Evolutionary conservation across 1,139 yeast genomes (phyloP).

Genomic region (Debaryomyces psychrophilus): DNA sequence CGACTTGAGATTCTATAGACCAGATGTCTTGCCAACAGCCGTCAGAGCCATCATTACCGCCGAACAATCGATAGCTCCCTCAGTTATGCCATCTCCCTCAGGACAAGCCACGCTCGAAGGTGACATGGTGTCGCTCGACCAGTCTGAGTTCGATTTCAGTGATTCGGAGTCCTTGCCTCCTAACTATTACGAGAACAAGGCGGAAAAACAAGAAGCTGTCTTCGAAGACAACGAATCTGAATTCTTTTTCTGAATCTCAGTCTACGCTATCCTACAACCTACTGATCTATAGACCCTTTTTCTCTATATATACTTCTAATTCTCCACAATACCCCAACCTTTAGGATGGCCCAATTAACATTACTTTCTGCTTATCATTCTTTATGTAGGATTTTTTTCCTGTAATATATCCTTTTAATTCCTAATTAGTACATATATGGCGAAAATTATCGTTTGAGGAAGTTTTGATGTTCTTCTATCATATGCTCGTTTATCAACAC

Average conservation of each 20-base stretch:
- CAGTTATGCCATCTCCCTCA: conserved; percentile 8
- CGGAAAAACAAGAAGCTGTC: conserved; percentile 9
- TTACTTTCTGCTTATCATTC: neutral
- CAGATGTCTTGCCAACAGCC: conserved; percentile 54
- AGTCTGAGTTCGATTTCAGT: conserved; percentile 9
- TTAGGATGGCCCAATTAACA: neutral
- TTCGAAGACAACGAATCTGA: conserved; percentile 20
- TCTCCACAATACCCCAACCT: conserved; percentile 2
- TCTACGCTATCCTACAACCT: neutral
- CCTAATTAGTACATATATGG: conserved; percentile 1
- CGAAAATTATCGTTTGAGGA: neutral
- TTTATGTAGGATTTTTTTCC: neutral
- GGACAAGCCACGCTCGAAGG: conserved; percentile 6
- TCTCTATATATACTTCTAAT: neutral
- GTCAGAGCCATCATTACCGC: conserved; percentile 48
- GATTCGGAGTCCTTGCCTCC: conserved; percentile 8
- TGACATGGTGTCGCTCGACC: conserved; percentile 1
- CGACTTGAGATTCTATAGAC: conserved; percentile 78
- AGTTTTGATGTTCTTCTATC: conserved; percentile 1
- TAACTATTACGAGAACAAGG: conserved; percentile 6
- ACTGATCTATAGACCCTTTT: neutral
- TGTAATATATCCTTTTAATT: neutral
- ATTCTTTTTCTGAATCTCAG: conserved; percentile 19
- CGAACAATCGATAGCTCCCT: conserved; percentile 29
- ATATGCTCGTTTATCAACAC: neutral